Percentiles rank a stretch among this genome's conserved stretches.
Evolutionary conservation across 2,329 filamentous ascomycete species (phyloP).

Genomic region (Diaporthe velutina): DNA sequence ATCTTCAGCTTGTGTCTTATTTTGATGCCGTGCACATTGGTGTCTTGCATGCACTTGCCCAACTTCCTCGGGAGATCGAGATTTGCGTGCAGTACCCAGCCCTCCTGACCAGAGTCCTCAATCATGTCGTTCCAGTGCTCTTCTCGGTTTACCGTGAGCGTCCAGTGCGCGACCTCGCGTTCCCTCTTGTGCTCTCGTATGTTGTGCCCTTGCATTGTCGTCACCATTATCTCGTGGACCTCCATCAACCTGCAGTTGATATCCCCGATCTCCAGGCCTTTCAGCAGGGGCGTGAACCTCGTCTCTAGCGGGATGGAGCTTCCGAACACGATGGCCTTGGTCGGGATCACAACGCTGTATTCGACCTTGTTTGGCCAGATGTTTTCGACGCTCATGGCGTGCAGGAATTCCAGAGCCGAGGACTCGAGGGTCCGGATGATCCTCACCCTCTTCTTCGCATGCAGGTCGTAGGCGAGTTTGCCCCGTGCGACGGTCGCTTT

Average conservation of each 20-base stretch:
- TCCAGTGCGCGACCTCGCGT: constrained; percentile 73
- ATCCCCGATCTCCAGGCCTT: constrained; percentile 87
- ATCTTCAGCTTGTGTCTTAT: constrained; percentile 93
- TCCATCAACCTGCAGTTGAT: constrained; percentile 87
- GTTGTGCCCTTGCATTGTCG: constrained; percentile 58
- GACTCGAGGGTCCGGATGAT: constrained; percentile 84
- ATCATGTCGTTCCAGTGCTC: constrained; percentile 79
- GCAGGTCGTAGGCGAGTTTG: constrained; percentile 89
- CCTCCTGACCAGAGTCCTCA: constrained; percentile 75
- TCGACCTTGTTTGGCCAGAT: constrained; percentile 98
- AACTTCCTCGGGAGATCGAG: constrained; percentile 84
- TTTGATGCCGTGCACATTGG: constrained; percentile 90
- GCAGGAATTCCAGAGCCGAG: constrained; percentile 80
- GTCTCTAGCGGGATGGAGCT: constrained; percentile 88
- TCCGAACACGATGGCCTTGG: constrained; percentile 94
- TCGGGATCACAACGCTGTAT: constrained; percentile 93
- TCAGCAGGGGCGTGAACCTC: constrained; percentile 87
- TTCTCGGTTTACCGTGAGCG: constrained; percentile 65
- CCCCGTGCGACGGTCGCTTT: constrained; percentile 90
- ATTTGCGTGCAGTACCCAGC: constrained; percentile 71
- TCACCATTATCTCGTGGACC: constrained; percentile 75
- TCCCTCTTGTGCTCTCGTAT: constrained; percentile 72
- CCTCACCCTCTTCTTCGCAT: constrained; percentile 82
- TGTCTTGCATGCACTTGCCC: constrained; percentile 87
- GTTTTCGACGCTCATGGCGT: constrained; percentile 96